A percentile compares a stretch with the other conserved stretches of the same genome.
phyloP scores from a whole-genome alignment of 2,329 filamentous ascomycete genomes.

The Zelopaecilomyces penicillatus region DNA sequence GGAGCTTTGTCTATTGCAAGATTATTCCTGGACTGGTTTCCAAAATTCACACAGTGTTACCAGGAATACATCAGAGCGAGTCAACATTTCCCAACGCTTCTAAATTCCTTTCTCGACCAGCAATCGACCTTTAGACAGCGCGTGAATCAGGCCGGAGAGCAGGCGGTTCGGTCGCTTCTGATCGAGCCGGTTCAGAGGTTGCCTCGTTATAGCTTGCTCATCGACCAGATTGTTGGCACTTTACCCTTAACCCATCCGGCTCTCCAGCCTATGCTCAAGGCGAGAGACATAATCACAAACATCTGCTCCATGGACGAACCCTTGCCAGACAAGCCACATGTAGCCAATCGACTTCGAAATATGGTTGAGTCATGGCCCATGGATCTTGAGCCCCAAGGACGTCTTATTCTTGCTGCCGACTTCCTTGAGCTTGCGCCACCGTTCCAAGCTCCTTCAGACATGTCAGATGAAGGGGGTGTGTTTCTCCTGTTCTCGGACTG shows the following conservation, averaged over 20 bases:
- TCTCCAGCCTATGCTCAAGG: constrained; percentile 72
- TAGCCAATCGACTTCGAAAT: constrained; percentile 64
- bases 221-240: constrained; percentile 86
- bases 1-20: constrained; percentile 73
- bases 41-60: constrained; percentile 83
- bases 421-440: constrained; percentile 69
- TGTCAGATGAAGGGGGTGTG: constrained; percentile 53
- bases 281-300: constrained; percentile 86
- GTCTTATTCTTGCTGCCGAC: constrained; percentile 74
- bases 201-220: constrained; percentile 89
- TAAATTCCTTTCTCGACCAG: constrained; percentile 70
- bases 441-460: constrained; percentile 40
- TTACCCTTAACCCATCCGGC: constrained; percentile 82
- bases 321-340: constrained; percentile 60
- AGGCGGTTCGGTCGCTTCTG: constrained; percentile 79
- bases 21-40: constrained; percentile 83
- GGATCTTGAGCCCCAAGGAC: constrained; percentile 63
- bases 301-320: constrained; percentile 87
- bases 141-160: constrained; percentile 78
- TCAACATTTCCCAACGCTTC: constrained; percentile 72
- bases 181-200: constrained; percentile 95
- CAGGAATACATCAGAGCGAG: constrained; percentile 89
- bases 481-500: constrained; percentile 80
- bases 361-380: constrained; percentile 71
- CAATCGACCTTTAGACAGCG: constrained; percentile 76